phyloP scores from a whole-genome alignment of 805 yeast species.

The Metschnikowia henanensis region DNA sequence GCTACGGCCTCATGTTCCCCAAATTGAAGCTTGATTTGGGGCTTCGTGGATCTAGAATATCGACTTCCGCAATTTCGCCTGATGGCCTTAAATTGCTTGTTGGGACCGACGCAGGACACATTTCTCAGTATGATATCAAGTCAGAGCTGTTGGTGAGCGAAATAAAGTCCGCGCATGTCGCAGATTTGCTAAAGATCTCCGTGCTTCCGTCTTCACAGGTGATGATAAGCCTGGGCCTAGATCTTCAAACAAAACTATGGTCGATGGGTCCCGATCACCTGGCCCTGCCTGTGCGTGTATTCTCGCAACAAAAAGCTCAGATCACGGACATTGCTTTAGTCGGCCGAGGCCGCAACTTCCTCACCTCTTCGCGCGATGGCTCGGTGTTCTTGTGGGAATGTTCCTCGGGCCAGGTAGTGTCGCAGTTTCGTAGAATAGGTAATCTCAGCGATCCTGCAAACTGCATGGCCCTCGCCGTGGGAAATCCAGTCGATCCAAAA shows the following conservation, averaged over 20 bases:
- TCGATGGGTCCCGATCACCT: slow-evolving; percentile 28
- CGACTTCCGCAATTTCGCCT: slow-evolving; percentile 9
- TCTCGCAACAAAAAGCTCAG: slow-evolving; percentile 48
- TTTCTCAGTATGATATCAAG: slow-evolving; percentile 8
- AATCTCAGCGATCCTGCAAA: slow-evolving; percentile 21
- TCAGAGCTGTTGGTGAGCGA: background rate
- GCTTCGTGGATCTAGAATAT: background rate
- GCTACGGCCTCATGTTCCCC: slow-evolving; percentile 6
- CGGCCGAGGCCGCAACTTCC: slow-evolving; percentile 67
- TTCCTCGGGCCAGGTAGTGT: slow-evolving; percentile 49
- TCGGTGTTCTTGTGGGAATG: slow-evolving; percentile 68
- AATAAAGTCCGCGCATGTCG: slow-evolving; percentile 46
- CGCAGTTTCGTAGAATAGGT: slow-evolving; percentile 29
- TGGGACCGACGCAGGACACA: slow-evolving; percentile 12
- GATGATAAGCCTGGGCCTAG: slow-evolving; percentile 56
- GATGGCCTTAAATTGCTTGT: slow-evolving; percentile 8
- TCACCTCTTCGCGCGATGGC: slow-evolving; percentile 58
- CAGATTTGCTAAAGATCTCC: slow-evolving; percentile 41
- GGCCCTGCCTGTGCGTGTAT: slow-evolving; percentile 32
- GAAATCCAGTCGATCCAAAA: background rate
- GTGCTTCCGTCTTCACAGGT: slow-evolving; percentile 71
- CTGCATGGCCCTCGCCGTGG: slow-evolving; percentile 13
- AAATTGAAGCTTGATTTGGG: slow-evolving; percentile 5
- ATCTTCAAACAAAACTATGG: slow-evolving; percentile 64
- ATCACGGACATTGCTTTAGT: slow-evolving; percentile 52